A percentile compares a stretch with the other conserved stretches of the same genome.
These are phyloP conservation scores for Pseudonitzschia pungens DNA, from an alignment of 108 stramenopile species.

Conservation along the genomic window DNA sequence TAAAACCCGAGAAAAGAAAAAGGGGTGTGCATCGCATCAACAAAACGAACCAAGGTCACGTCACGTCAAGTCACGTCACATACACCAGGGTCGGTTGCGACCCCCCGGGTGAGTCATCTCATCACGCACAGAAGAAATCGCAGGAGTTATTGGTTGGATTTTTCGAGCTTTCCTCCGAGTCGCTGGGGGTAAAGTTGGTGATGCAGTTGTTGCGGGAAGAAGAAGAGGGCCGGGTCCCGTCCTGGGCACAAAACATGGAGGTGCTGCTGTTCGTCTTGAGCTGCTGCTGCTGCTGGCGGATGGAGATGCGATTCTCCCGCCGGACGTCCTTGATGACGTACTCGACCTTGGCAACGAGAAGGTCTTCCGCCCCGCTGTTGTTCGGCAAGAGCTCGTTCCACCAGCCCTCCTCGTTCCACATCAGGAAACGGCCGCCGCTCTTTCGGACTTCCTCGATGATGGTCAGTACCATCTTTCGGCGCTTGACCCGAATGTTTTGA, in stretches of 20 bases:
- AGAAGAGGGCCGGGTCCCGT: too few species aligned
- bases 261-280: not conserved
- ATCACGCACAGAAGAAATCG: too few species aligned
- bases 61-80: too few species aligned
- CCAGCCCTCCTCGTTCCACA: slow-evolving; percentile 11
- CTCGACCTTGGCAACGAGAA: not conserved
- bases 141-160: too few species aligned
- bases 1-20: too few species aligned
- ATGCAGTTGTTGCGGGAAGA: not conserved
- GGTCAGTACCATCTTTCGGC: not conserved
- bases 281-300: not conserved
- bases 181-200: too few species aligned
- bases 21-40: too few species aligned
- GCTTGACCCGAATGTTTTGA: not conserved
- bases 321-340: slow-evolving; percentile 10
- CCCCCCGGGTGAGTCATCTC: too few species aligned
- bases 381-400: slow-evolving; percentile 1
- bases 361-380: not conserved
- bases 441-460: not conserved
- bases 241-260: not conserved
- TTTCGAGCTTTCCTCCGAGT: not conserved
- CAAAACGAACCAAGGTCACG: too few species aligned
- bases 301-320: not conserved
- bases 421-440: not conserved
- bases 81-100: too few species aligned